Percentiles rank a stretch among this genome's conserved stretches.
These are phyloP conservation scores for Claviceps arundinis DNA, from an alignment of 2,329 filamentous ascomycete genomes.

Conservation along the genomic window DNA sequence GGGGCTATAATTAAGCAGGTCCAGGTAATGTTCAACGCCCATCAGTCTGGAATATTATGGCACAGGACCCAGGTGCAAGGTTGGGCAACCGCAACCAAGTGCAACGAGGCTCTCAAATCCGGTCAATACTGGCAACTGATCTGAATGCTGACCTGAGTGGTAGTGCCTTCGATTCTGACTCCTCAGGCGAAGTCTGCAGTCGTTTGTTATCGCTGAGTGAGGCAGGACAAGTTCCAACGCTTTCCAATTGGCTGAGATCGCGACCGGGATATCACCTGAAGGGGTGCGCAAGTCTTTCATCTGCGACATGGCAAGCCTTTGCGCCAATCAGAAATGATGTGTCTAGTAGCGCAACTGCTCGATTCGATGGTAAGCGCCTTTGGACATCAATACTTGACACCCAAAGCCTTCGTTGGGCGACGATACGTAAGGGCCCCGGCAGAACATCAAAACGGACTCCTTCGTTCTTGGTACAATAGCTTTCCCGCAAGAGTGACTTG, in stretches of 20 bases:
- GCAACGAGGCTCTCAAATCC: neutral
- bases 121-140: neutral
- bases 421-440: conserved; percentile 3
- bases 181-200: neutral
- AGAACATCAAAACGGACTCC: neutral
- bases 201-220: neutral
- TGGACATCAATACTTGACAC: conserved; percentile 15
- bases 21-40: neutral
- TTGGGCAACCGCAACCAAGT: neutral
- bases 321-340: conserved; percentile 9
- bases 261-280: conserved; percentile 1
- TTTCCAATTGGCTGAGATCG: neutral
- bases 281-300: neutral
- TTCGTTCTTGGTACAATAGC: neutral
- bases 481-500: neutral
- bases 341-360: conserved; percentile 3
- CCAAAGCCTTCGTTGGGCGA: conserved; percentile 10
- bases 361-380: conserved; percentile 11
- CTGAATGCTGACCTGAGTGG: neutral
- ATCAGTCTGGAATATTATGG: neutral
- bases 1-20: neutral
- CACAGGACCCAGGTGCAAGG: neutral
- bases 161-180: neutral
- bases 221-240: neutral
- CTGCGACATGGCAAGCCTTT: conserved; percentile 6